Evolutionary conservation across 257 asterid genomes (phyloP).

Genomic region (Hygrophila difformis): DNA sequence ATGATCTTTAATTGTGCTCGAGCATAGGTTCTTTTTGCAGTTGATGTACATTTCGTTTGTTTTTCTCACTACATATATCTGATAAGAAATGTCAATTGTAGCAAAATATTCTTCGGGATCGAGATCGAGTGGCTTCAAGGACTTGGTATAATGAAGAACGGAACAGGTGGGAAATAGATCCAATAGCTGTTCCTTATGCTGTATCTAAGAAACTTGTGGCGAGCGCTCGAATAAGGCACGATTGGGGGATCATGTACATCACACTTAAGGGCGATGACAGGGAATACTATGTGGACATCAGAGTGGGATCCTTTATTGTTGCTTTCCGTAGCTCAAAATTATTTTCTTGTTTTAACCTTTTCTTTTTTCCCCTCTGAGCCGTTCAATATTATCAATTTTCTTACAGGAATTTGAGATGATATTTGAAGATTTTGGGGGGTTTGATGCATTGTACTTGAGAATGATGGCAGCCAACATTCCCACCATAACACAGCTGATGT

Average conservation of each 20-base stretch:
- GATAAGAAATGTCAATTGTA: conserved; percentile 23
- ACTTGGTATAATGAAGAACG: conserved; percentile 78
- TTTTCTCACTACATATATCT: conserved; percentile 15
- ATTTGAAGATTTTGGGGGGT: conserved; percentile 90
- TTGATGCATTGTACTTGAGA: conserved; percentile 84
- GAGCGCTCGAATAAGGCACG: conserved; percentile 94
- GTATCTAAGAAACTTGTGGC: conserved; percentile 73
- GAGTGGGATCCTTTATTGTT: conserved; percentile 36
- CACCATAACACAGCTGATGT: conserved; percentile 84
- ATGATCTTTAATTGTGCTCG: conserved; percentile 7
- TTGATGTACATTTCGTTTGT: conserved; percentile 11
- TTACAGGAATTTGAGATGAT: conserved; percentile 75
- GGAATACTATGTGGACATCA: conserved; percentile 75
- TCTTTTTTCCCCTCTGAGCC: conserved; percentile 1
- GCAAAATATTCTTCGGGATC: conserved; percentile 75
- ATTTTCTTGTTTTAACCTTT: conserved; percentile 1
- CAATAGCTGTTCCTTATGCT: conserved; percentile 89
- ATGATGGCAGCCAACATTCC: conserved; percentile 80
- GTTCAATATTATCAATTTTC: conserved; percentile 15
- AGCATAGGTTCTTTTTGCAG: conserved; percentile 15
- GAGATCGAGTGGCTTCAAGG: conserved; percentile 88
- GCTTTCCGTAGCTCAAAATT: conserved; percentile 11
- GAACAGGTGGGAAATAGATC: conserved; percentile 94
- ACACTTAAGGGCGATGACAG: conserved; percentile 73
- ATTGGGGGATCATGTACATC: conserved; percentile 82